phyloP scores from a whole-genome alignment of 768 basidiomycete species.

The Suillus decipiens region DNA sequence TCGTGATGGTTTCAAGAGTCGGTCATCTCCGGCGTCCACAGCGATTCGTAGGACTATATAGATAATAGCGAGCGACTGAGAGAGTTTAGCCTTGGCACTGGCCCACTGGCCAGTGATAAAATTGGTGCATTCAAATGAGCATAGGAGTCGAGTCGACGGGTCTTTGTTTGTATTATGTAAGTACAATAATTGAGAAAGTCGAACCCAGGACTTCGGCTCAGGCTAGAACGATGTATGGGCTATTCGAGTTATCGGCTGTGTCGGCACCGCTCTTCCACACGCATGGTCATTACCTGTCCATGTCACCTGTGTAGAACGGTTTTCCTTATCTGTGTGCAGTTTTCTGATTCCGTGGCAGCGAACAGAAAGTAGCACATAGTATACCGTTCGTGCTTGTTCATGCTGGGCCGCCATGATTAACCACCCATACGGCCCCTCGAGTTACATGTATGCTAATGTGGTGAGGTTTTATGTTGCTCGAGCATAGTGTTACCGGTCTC shows the following conservation, averaged over 20 bases:
- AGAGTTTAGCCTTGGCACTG: background rate
- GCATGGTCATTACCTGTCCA: background rate
- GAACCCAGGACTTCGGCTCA: background rate
- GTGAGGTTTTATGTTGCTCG: conserved; percentile 14
- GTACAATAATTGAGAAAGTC: background rate
- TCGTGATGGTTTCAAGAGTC: background rate
- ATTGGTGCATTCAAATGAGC: background rate
- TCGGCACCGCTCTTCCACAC: conserved; percentile 4
- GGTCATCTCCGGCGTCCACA: background rate
- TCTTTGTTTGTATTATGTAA: background rate
- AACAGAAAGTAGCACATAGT: background rate
- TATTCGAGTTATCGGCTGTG: background rate
- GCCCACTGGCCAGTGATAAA: background rate
- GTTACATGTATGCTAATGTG: conserved; percentile 27
- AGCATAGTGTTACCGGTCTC: background rate
- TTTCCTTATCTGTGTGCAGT: background rate
- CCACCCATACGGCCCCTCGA: conserved; percentile 32
- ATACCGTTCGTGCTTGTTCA: background rate
- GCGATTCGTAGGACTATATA: background rate
- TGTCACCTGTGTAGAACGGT: background rate
- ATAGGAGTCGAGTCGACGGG: no score
- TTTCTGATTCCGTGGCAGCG: background rate
- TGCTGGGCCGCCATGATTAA: conserved; percentile 24
- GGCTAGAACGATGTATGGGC: background rate
- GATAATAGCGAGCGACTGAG: no score